phyloP scores from a whole-genome alignment of 805 yeast species.

The Cyberlindnera mississippiensis region DNA sequence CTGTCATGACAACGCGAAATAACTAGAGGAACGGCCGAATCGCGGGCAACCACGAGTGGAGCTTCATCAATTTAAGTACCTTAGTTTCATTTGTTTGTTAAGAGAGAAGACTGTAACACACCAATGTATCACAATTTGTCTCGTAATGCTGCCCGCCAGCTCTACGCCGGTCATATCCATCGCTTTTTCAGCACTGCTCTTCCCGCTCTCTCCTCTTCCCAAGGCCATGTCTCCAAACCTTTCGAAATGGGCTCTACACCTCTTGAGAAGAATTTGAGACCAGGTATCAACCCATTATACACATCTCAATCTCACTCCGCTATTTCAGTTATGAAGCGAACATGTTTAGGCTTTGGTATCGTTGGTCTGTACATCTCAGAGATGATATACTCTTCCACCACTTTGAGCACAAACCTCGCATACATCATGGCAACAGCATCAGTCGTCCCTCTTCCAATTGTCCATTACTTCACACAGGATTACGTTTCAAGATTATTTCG shows the following conservation, averaged over 20 bases:
- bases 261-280: slow-evolving; percentile 25
- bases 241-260: too few species aligned
- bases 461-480: slow-evolving; percentile 52
- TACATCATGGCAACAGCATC: slow-evolving; percentile 38
- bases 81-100: too few species aligned
- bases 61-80: too few species aligned
- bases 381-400: slow-evolving; percentile 47
- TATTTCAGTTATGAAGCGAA: slow-evolving; percentile 57
- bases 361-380: slow-evolving; percentile 63
- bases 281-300: slow-evolving; percentile 61
- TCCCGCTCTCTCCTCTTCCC: too few species aligned
- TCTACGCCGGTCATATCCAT: too few species aligned
- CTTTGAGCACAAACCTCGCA: slow-evolving; percentile 47
- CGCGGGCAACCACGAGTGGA: background rate
- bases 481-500: slow-evolving; percentile 72
- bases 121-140: too few species aligned
- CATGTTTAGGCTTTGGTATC: slow-evolving; percentile 57
- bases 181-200: too few species aligned
- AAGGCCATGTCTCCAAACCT: too few species aligned
- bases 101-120: too few species aligned
- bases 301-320: slow-evolving; percentile 59
- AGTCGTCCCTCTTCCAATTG: slow-evolving; percentile 53
- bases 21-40: background rate
- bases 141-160: too few species aligned
- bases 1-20: background rate